Conservation (phyloP, 2,329 filamentous ascomycete species). For the Epichloe sp. region DNA sequence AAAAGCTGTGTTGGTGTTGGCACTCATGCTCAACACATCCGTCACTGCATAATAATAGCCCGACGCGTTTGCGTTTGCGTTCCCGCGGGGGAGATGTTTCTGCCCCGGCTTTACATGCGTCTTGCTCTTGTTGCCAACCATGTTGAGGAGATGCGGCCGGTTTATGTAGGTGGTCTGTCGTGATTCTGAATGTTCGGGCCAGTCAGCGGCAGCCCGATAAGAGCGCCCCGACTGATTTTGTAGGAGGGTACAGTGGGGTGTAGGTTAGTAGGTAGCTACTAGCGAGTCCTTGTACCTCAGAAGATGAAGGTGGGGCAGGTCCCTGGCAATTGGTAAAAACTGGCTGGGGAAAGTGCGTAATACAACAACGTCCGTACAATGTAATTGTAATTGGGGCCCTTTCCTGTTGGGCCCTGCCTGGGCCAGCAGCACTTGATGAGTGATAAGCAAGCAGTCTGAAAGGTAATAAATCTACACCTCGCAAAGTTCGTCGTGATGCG, state of each 20-base stretch:
- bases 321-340: not conserved
- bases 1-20: conserved; percentile 4
- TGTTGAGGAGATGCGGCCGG: not conserved
- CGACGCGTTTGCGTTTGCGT: not conserved
- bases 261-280: too few relatives aligned
- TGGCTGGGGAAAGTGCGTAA: not conserved
- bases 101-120: not conserved
- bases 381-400: not conserved
- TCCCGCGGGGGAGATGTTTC: not conserved
- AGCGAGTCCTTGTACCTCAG: too few relatives aligned
- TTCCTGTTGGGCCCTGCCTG: not conserved
- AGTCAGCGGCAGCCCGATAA: not conserved
- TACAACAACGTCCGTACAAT: too few relatives aligned
- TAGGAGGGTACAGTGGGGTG: too few relatives aligned
- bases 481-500: too few relatives aligned
- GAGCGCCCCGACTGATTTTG: not conserved
- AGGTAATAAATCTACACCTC: too few relatives aligned
- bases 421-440: not conserved
- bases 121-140: conserved; percentile 1
- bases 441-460: not conserved
- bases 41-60: not conserved
- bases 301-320: not conserved
- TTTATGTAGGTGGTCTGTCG: not conserved
- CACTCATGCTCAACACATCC: not conserved
- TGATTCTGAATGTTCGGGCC: not conserved